phyloP scores from a whole-genome alignment of 2,329 filamentous ascomycete species.

The Xylogone sp. region DNA sequence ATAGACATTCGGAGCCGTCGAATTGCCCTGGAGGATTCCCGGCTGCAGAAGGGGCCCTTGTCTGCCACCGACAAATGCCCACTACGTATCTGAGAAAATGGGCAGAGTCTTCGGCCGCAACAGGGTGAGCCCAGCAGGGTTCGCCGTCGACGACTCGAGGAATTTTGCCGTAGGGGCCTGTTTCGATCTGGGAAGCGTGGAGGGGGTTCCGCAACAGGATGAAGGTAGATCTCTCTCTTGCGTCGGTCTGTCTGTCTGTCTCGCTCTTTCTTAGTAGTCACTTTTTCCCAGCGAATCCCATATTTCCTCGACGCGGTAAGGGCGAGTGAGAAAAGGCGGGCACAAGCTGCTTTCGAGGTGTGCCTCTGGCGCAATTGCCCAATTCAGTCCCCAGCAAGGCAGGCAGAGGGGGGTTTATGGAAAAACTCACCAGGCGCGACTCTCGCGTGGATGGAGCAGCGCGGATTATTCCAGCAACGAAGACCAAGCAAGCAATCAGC shows the following conservation, averaged over 20 bases:
- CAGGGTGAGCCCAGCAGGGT: too few species aligned
- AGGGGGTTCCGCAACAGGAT: too few species aligned
- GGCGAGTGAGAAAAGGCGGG: not conserved
- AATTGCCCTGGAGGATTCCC: not conserved
- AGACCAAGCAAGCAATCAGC: not conserved
- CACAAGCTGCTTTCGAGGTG: not conserved
- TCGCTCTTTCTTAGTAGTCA: too few species aligned
- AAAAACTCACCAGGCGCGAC: not conserved
- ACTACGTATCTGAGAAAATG: not conserved
- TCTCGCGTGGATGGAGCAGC: not conserved
- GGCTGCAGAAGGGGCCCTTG: not conserved
- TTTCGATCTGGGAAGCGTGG: too few species aligned
- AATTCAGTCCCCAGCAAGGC: not conserved
- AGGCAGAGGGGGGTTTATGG: not conserved
- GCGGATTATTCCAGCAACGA: not conserved
- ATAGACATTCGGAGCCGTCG: slow-evolving; percentile 14
- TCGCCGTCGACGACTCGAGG: too few species aligned
- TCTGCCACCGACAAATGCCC: not conserved
- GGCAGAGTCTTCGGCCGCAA: not conserved
- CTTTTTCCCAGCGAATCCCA: not conserved
- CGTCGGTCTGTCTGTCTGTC: too few species aligned
- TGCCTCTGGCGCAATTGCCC: not conserved
- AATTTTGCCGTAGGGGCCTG: too few species aligned
- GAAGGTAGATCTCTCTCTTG: too few species aligned
- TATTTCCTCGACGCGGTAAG: not conserved